phyloP scores from a whole-genome alignment of 352 stramenopile genomes.

The Aphanomyces invadans region DNA sequence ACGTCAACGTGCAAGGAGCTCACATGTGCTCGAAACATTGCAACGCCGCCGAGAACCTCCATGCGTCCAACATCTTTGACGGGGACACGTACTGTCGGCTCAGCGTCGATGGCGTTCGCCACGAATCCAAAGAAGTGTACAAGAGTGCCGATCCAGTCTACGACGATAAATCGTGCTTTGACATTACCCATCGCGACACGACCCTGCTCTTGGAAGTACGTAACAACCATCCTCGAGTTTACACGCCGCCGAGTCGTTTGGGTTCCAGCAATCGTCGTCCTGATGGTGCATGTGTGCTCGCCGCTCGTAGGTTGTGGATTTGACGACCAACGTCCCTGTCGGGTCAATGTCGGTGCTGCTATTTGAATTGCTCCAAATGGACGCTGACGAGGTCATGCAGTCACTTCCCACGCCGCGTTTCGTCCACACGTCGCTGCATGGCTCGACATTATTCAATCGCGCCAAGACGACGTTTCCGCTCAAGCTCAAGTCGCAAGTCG shows the following conservation, averaged over 20 bases:
- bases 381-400: conserved; percentile 57
- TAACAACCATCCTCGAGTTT: not conserved
- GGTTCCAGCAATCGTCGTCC: no score
- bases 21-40: conserved; percentile 84
- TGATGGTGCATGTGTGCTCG: no score
- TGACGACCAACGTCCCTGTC: conserved; percentile 67
- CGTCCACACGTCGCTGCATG: conserved; percentile 13
- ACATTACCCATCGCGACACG: conserved; percentile 48
- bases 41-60: conserved; percentile 31
- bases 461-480: conserved; percentile 26
- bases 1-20: conserved; percentile 65
- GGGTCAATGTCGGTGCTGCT: conserved; percentile 58
- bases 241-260: no score
- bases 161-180: conserved; percentile 74
- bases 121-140: conserved; percentile 75
- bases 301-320: conserved; percentile 50
- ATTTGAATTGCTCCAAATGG: conserved; percentile 69
- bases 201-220: conserved; percentile 49
- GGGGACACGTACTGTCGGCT: conserved; percentile 79
- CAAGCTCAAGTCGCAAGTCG: conserved; percentile 5
- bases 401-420: conserved; percentile 41
- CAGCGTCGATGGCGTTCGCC: conserved; percentile 49
- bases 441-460: conserved; percentile 28
- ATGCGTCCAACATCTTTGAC: conserved; percentile 83
- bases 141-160: conserved; percentile 84